A percentile compares a stretch with the other conserved stretches of the same genome.
These are phyloP conservation scores for Colletotrichum horii DNA, from an alignment of 2,329 filamentous ascomycete genomes.

Conservation along the genomic window DNA sequence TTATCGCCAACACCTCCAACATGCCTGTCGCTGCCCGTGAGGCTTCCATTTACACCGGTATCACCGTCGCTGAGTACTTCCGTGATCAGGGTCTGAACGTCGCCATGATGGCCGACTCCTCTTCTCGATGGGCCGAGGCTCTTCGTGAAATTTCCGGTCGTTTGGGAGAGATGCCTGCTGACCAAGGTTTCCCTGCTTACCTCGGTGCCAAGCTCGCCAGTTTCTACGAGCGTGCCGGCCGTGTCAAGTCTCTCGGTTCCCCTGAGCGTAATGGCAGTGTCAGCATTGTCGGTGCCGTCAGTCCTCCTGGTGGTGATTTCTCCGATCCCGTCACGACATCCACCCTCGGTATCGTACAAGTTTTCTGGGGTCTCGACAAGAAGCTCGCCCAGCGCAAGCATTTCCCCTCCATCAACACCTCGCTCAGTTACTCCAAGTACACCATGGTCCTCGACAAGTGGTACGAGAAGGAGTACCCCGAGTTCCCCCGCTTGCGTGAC, in stretches of 20 bases:
- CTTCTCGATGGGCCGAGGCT: slow-evolving; percentile 97
- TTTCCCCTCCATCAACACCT: slow-evolving; percentile 98
- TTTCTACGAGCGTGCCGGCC: slow-evolving; percentile 98
- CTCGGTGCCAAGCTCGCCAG: slow-evolving; percentile 95
- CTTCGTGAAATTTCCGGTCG: slow-evolving; percentile 98
- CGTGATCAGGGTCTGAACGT: slow-evolving; percentile 96
- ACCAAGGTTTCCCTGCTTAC: slow-evolving; percentile 99
- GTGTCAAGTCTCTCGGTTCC: slow-evolving; percentile 83
- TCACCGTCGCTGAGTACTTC: slow-evolving; percentile 96
- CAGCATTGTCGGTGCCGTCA: slow-evolving; percentile 97
- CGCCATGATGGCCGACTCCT: slow-evolving; percentile 99
- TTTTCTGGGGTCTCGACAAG: slow-evolving; percentile 99
- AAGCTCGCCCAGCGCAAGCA: slow-evolving; percentile 99
- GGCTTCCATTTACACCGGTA: slow-evolving; percentile 97
- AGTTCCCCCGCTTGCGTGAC: slow-evolving; percentile 92
- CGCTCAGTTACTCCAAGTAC: slow-evolving; percentile 96
- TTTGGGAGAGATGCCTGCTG: slow-evolving; percentile 98
- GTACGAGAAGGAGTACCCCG: slow-evolving; percentile 92
- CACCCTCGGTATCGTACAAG: slow-evolving; percentile 96
- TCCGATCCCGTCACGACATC: slow-evolving; percentile 95
- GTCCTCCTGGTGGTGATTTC: slow-evolving; percentile 97
- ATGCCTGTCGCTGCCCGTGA: slow-evolving; percentile 99
- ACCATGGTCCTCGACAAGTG: slow-evolving; percentile 85
- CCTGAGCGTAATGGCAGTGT: slow-evolving; percentile 90
- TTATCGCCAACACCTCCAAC: slow-evolving; percentile 99